Evolutionary conservation across 306 rosid species (phyloP).

Genomic region (Cucurbita maxima): DNA sequence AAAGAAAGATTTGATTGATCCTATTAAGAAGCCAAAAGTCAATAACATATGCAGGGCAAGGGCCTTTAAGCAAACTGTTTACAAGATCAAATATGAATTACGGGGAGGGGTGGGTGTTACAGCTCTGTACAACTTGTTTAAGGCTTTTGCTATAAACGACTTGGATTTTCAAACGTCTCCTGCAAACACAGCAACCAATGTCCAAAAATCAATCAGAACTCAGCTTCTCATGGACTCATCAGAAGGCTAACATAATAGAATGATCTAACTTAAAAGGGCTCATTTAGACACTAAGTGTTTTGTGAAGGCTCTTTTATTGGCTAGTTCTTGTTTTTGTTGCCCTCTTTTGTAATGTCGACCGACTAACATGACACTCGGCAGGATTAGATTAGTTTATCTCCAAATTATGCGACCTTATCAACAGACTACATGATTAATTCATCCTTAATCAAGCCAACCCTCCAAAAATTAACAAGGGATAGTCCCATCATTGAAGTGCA

Average conservation of each 20-base stretch:
- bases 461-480: neutral
- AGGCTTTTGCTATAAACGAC: slow-evolving; percentile 17
- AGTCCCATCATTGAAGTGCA: neutral
- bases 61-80: slow-evolving; percentile 2
- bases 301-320: neutral
- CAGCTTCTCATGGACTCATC: neutral
- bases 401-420: neutral
- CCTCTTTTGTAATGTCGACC: neutral
- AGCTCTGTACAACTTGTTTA: slow-evolving; percentile 53
- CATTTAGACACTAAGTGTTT: neutral
- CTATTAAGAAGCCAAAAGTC: neutral
- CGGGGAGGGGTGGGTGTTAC: slow-evolving; percentile 22
- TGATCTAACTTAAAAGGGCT: neutral
- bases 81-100: slow-evolving; percentile 9
- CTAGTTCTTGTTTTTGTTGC: neutral
- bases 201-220: neutral
- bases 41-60: neutral
- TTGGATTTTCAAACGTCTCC: slow-evolving; percentile 27
- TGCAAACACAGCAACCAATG: slow-evolving; percentile 26
- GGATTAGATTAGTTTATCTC: neutral
- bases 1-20: neutral
- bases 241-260: neutral
- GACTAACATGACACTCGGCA: neutral
- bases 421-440: neutral
- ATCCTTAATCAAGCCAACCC: neutral